Evolutionary conservation across 768 basidiomycete species (phyloP).

Genomic region (Podaxis sp.): DNA sequence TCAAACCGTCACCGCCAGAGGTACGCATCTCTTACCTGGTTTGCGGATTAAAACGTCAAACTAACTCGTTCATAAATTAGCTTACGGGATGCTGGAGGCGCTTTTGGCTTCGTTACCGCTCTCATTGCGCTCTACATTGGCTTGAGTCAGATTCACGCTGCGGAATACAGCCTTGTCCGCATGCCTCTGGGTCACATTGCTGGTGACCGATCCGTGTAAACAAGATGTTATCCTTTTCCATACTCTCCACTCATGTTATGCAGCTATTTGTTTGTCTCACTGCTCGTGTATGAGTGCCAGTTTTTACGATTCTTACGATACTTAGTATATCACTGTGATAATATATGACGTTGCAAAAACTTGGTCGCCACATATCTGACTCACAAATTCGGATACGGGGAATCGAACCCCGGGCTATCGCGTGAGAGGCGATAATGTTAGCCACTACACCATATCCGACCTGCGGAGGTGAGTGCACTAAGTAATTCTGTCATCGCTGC

Average conservation of each 20-base stretch:
- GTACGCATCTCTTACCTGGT: not conserved
- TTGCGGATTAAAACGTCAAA: not conserved
- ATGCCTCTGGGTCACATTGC: constrained; percentile 11
- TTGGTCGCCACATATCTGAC: too few species aligned
- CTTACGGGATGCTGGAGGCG: constrained; percentile 11
- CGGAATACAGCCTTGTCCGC: constrained; percentile 7
- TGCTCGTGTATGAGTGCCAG: not conserved
- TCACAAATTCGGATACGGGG: constrained; percentile 10
- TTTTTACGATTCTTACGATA: not conserved
- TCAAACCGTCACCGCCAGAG: not conserved
- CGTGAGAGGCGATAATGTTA: constrained; percentile 13
- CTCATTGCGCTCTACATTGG: constrained; percentile 12
- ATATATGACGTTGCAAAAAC: not conserved
- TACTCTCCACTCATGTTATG: not conserved
- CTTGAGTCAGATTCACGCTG: constrained; percentile 6
- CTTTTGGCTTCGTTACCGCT: constrained; percentile 11
- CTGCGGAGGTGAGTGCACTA: too few species aligned
- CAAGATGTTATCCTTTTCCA: too few species aligned
- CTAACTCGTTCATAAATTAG: not conserved
- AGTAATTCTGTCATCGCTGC: not conserved
- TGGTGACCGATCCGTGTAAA: not conserved
- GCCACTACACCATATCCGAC: constrained; percentile 12
- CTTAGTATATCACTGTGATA: not conserved
- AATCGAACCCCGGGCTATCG: constrained; percentile 12
- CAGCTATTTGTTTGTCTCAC: not conserved